Conservation (phyloP, 192 early-diverging fungal genomes). For the Coemansia guatemalensis region DNA sequence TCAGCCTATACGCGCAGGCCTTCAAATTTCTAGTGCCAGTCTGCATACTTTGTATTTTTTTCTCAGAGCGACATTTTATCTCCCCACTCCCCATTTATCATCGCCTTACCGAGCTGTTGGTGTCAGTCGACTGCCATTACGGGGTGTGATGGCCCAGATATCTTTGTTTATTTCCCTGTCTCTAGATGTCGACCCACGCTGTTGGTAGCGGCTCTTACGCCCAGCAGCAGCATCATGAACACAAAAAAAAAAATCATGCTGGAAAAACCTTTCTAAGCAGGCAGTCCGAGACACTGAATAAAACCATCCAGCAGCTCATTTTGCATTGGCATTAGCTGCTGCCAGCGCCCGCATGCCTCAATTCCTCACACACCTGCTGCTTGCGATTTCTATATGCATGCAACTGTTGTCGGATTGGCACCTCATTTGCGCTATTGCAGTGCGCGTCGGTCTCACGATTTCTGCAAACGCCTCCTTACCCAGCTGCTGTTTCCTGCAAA, state of each 20-base stretch:
- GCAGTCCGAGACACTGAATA: neutral
- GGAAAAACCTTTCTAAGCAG: neutral
- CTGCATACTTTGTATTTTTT: slow-evolving; percentile 1
- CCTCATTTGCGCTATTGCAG: neutral
- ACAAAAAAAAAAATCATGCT: no score
- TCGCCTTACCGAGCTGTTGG: neutral
- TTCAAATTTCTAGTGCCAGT: neutral
- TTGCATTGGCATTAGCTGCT: neutral
- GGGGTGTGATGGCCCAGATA: neutral
- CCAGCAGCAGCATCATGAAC: neutral
- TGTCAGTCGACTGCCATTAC: neutral
- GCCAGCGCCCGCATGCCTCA: neutral
- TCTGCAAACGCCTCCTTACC: neutral
- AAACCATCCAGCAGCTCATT: neutral
- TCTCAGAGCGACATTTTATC: neutral
- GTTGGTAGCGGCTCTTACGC: neutral
- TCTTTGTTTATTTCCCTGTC: neutral
- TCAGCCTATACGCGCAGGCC: neutral
- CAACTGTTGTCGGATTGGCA: neutral
- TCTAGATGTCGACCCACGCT: neutral
- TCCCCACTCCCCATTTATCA: neutral
- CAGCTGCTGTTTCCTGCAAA: neutral
- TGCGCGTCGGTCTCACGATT: neutral
- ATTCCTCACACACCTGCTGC: neutral
- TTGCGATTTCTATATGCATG: neutral